Base-by-base conservation (phyloP, 2,329 filamentous ascomycete species). In the Hymenoscyphus repandus region DNA sequence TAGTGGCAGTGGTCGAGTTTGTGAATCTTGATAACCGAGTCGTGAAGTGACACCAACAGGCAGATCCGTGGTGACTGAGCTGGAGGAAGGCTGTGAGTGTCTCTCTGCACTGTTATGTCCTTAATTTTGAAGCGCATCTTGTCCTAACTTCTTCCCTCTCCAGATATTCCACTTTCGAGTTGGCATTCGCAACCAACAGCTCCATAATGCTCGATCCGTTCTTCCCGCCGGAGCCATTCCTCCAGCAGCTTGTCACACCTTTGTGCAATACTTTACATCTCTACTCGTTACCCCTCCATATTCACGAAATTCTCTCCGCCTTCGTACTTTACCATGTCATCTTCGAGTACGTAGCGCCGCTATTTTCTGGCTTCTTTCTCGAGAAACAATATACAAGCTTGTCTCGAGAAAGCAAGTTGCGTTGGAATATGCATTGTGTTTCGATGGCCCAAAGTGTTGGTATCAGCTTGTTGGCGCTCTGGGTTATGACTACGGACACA, bases 371-470 rank as follows among this genome's bases (percentile, higher is more conserved):
- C 40, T 62, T 71, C 48, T 68, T 88, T 52, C 81, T 85, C 55
- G 78, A 85, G 3, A 61, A 72, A 39, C 51, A 46, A 20, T 92
- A 92, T 68, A 66, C 73, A 18, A 66, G 68, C 34, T 75, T 88
- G 60, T 78, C 82, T 43, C 71, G 73, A 38, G 87, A 83, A 51
- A 79, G 76, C 64, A 69, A 70, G 33, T 73, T 88, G 51, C 90
- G 86, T 74, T 92, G 88, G 88, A 82, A 93, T 67, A 84, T 89
- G 40, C 88, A 91, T 63, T 83, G 91, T 50, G 88, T 91, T 27
- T 90, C 86, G 12, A 78, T 92, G 60, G 74, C 89, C 43, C 88
- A 92, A 74, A 83, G 80, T 64, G 72, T 76, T 36, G 70, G 88
- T 48, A 88, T 93, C 70, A 87, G 83, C 65, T 66, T 59, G 37